Conservation (phyloP, 148 eudicot species). For the Arctostaphylos glauca region DNA sequence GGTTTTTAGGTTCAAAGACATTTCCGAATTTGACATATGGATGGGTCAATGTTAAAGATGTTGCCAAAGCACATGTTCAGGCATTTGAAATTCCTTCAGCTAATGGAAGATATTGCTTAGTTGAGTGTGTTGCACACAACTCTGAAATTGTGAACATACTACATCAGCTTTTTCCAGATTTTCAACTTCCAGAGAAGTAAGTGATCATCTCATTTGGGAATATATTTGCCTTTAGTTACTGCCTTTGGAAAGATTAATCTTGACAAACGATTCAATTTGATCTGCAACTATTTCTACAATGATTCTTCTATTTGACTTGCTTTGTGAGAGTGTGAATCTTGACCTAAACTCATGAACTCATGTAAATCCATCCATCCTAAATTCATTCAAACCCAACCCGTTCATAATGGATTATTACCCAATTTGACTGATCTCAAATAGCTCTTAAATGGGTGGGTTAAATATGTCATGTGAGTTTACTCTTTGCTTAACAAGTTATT, state of each 20-base stretch:
- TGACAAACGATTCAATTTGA: too few species aligned
- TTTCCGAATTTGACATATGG: slow-evolving; percentile 39
- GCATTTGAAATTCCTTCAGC: slow-evolving; percentile 19
- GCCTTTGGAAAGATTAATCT: not conserved
- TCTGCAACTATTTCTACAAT: too few species aligned
- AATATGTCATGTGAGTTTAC: too few species aligned
- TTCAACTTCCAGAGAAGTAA: slow-evolving; percentile 54
- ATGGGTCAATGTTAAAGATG: slow-evolving; percentile 62
- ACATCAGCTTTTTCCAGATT: slow-evolving; percentile 46
- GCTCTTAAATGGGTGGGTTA: too few species aligned
- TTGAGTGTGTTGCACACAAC: slow-evolving; percentile 38
- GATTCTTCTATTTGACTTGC: too few species aligned
- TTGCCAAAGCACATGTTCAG: slow-evolving; percentile 53
- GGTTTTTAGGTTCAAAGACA: slow-evolving; percentile 38
- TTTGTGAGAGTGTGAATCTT: too few species aligned
- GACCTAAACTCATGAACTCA: too few species aligned
- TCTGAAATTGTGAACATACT: slow-evolving; percentile 42
- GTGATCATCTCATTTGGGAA: not conserved
- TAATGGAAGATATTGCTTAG: slow-evolving; percentile 2
- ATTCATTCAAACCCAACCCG: too few species aligned
- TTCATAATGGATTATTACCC: too few species aligned
- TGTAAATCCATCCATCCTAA: too few species aligned
- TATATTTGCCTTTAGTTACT: not conserved
- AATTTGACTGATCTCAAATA: too few species aligned
- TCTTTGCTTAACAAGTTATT: too few species aligned